Base-by-base conservation (phyloP, 345 rosid species). In the Hibiscus syriacus region DNA sequence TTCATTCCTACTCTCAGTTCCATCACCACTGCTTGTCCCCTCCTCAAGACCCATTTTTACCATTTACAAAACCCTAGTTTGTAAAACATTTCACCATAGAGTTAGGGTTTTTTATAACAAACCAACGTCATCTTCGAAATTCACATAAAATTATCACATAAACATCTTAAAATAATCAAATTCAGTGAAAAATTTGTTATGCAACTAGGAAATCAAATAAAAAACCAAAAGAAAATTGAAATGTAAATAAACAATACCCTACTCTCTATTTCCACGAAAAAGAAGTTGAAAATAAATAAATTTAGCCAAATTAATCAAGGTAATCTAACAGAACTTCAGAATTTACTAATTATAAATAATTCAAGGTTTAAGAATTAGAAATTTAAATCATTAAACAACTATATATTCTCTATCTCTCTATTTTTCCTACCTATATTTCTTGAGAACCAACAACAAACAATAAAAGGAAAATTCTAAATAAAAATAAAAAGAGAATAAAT, bases 41-140 rank as follows among this genome's bases (percentile, higher is more conserved):
- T 79, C 96, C 41, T 76, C 85, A 72, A 72, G 68, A 7, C 57
- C 75, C 92, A n/a, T n/a, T n/a, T n/a, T n/a, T n/a, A n/a, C n/a
- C n/a, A n/a, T n/a, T n/a, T n/a, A n/a, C n/a, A n/a, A 86, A 74
- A 55, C 39, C 68, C 69, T 25, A 70, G 71, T 29, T 64, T 63
- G 39, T 4, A 5, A 12, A 49, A 64, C 68, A 65, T 59, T 56
- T 64, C 72, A 64, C 25, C 79, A 65, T 55, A 62, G 34, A 73
- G 53, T 79, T 78, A 80, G 80, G 81, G 80, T 71, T 79, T 71
- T 77, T 61, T 56, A 49, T 14, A 36, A 66, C 62, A 75, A 41
- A 25, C 57, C 64, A 45, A 64, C 39, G 17, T 43, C 62, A 56
- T 54, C 46, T n/a, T n/a, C n/a, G n/a, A n/a, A n/a, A n/a, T n/a